Evolutionary conservation across 2,329 filamentous ascomycete genomes (phyloP).

Genomic region (Ophiostoma himal-ulmi): DNA sequence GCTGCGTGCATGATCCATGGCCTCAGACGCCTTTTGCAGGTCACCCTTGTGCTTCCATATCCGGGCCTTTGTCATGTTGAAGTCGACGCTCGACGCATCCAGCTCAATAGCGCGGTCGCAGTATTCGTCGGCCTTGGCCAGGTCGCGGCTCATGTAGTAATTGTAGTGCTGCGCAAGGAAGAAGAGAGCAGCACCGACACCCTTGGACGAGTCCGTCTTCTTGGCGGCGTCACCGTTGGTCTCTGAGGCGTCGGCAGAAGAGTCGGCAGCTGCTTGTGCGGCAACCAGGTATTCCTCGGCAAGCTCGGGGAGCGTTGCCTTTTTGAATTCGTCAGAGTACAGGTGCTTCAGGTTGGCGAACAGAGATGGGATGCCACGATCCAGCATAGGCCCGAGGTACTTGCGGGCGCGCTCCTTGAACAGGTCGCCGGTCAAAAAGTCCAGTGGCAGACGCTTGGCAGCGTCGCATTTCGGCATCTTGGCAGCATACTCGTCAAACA

Average conservation of each 20-base stretch:
- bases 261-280: conserved; percentile 21
- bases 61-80: conserved; percentile 89
- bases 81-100: conserved; percentile 77
- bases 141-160: conserved; percentile 78
- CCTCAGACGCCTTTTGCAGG: conserved; percentile 68
- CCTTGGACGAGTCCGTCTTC: conserved; percentile 48
- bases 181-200: conserved; percentile 76
- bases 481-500: conserved; percentile 75
- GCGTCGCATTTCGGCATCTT: conserved; percentile 82
- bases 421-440: conserved; percentile 76
- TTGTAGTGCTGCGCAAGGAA: conserved; percentile 97
- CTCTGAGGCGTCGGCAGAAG: conserved; percentile 26
- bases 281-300: conserved; percentile 68
- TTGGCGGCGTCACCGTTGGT: conserved; percentile 36
- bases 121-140: conserved; percentile 72
- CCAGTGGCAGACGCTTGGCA: conserved; percentile 75
- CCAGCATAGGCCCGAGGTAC: conserved; percentile 79
- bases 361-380: conserved; percentile 89
- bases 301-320: conserved; percentile 65
- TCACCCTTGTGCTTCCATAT: conserved; percentile 90
- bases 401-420: conserved; percentile 71
- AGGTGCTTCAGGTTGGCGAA: conserved; percentile 96
- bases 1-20: conserved; percentile 80
- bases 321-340: conserved; percentile 73
- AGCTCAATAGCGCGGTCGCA: conserved; percentile 78